phyloP scores from a whole-genome alignment of 768 basidiomycete species.

The Mycena filopes region DNA sequence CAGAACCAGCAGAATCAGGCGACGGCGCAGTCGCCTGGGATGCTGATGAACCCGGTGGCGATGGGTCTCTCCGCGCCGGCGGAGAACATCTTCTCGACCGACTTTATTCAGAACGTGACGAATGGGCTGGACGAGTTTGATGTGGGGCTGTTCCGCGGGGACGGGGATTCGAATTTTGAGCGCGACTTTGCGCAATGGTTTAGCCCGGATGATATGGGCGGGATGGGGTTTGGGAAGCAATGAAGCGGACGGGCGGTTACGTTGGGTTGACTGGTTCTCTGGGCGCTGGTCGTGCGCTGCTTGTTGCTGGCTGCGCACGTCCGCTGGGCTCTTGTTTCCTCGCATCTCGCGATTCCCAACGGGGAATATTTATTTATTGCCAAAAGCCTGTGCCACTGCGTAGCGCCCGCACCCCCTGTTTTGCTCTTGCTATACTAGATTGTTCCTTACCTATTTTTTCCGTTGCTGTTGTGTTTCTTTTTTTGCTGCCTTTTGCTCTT shows the following conservation, averaged over 20 bases:
- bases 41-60: constrained; percentile 36
- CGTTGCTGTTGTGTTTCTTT: constrained; percentile 29
- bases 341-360: constrained; percentile 17
- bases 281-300: too few relatives aligned
- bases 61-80: constrained; percentile 25
- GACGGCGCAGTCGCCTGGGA: constrained; percentile 42
- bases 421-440: constrained; percentile 32
- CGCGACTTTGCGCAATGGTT: constrained; percentile 84
- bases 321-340: constrained; percentile 23
- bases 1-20: constrained; percentile 31
- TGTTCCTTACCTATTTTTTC: constrained; percentile 18
- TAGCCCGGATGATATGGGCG: constrained; percentile 60
- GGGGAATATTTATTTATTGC: constrained; percentile 32
- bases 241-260: constrained; percentile 3
- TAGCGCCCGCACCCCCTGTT: constrained; percentile 22
- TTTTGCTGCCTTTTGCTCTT: too few relatives aligned
- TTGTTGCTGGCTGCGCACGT: too few relatives aligned
- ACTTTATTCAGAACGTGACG: constrained; percentile 59
- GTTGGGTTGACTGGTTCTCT: too few relatives aligned
- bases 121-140: constrained; percentile 56
- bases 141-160: constrained; percentile 52
- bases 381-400: constrained; percentile 31
- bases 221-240: constrained; percentile 41
- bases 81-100: constrained; percentile 42
- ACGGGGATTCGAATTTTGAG: constrained; percentile 71